phyloP scores from a whole-genome alignment of 345 rosid species.

The Cardamine resedifolia region DNA sequence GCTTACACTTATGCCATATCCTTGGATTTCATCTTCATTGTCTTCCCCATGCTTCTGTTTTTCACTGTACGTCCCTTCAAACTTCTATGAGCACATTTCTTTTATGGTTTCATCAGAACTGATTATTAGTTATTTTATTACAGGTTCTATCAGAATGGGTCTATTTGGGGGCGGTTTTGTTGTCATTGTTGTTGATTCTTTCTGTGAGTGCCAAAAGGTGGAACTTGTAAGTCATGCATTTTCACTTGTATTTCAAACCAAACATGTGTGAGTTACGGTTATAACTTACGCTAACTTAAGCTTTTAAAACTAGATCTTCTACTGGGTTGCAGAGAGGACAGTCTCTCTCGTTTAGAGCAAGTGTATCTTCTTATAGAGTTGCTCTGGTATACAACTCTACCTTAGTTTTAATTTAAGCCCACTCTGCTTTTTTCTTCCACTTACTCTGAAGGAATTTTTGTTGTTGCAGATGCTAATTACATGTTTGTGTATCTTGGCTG shows the following conservation, averaged over 20 bases:
- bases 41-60: conserved; percentile 60
- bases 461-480: conserved; percentile 73
- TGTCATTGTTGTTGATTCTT: conserved; percentile 37
- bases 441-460: conserved; percentile 20
- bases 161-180: conserved; percentile 42
- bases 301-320: conserved; percentile 31
- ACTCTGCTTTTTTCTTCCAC: conserved; percentile 4
- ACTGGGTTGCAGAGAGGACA: conserved; percentile 41
- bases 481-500: conserved; percentile 88
- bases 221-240: conserved; percentile 46
- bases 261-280: not conserved
- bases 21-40: conserved; percentile 61
- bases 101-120: not conserved
- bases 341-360: conserved; percentile 47
- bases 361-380: conserved; percentile 66
- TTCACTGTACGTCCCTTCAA: conserved; percentile 58
- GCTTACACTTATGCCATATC: conserved; percentile 44
- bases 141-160: conserved; percentile 84
- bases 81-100: not conserved
- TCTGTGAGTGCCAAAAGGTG: conserved; percentile 66
- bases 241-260: not conserved
- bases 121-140: not conserved
- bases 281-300: not conserved
- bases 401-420: not conserved
- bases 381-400: conserved; percentile 45